These are phyloP conservation scores for Fusarium pseudocircinatum DNA, from an alignment of 2,329 filamentous ascomycete species.

Conservation along the genomic window DNA sequence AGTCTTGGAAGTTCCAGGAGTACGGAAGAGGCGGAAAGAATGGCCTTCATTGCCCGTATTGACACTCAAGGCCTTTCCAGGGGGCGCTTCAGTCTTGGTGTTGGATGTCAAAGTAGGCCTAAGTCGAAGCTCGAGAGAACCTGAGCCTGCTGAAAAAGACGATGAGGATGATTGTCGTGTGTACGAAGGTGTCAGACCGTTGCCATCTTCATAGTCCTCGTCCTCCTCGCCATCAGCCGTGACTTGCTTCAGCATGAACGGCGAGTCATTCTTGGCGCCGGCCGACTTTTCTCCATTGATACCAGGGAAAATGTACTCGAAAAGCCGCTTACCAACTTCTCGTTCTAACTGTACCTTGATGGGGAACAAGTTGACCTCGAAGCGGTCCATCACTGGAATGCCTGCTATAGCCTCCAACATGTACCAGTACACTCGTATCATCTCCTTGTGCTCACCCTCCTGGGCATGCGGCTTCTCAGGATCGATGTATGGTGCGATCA, in stretches of 20 bases:
- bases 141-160: constrained; percentile 69
- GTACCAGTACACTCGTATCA: constrained; percentile 95
- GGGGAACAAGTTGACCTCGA: constrained; percentile 92
- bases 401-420: constrained; percentile 98
- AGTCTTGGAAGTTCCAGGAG: constrained; percentile 55
- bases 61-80: constrained; percentile 60
- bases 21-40: constrained; percentile 63
- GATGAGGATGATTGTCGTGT: constrained; percentile 57
- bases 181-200: constrained; percentile 48
- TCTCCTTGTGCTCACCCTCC: constrained; percentile 70
- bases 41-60: constrained; percentile 59
- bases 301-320: constrained; percentile 97
- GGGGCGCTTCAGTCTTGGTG: constrained; percentile 46
- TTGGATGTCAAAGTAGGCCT: constrained; percentile 80
- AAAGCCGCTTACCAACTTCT: constrained; percentile 90
- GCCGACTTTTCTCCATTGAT: constrained; percentile 65
- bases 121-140: constrained; percentile 82
- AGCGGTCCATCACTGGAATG: constrained; percentile 96
- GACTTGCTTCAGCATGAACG: constrained; percentile 62
- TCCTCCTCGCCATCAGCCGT: constrained; percentile 55
- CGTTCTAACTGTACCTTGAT: constrained; percentile 93
- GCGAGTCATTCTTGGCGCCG: constrained; percentile 66
- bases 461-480: constrained; percentile 61
- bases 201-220: constrained; percentile 55
- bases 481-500: constrained; percentile 90